Percentiles rank a stretch among this genome's conserved stretches.
Conservation (phyloP, 371 early-diverging fungal species). For the Saksenaea oblongispora region DNA sequence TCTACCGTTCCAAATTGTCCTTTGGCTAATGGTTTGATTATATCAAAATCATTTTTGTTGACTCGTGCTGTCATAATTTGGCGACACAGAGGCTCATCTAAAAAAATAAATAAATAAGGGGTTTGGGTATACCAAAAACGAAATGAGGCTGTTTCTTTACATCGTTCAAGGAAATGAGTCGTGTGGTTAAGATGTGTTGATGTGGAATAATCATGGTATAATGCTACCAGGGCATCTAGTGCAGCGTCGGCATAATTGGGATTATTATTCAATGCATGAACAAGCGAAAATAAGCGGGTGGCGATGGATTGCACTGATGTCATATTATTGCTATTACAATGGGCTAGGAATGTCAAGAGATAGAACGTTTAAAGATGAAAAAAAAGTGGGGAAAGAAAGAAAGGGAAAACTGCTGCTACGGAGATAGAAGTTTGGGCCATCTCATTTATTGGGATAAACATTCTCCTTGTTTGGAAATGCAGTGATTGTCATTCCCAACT, state of each 20-base stretch:
- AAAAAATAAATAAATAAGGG: not conserved
- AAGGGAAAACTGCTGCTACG: not conserved
- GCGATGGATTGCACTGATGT: not conserved
- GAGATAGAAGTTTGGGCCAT: not conserved
- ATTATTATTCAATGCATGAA: not conserved
- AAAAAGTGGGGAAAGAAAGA: not conserved
- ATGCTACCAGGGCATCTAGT: slow-evolving; percentile 20
- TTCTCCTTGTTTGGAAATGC: slow-evolving; percentile 18
- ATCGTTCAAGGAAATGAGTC: slow-evolving; percentile 12
- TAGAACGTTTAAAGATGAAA: not conserved
- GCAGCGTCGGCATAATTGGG: slow-evolving; percentile 9
- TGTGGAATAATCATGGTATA: slow-evolving; percentile 12
- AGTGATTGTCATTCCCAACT: too few species aligned
- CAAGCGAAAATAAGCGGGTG: slow-evolving; percentile 9
- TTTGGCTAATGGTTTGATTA: slow-evolving; percentile 83
- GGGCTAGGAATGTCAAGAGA: not conserved
- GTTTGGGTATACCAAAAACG: not conserved
- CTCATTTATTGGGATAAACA: slow-evolving; percentile 14
- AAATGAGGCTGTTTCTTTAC: slow-evolving; percentile 6
- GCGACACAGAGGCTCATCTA: slow-evolving; percentile 65
- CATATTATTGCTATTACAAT: not conserved
- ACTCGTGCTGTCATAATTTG: slow-evolving; percentile 63
- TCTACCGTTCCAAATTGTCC: slow-evolving; percentile 91
- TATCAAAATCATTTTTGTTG: slow-evolving; percentile 85
- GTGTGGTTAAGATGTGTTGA: not conserved